Evolutionary conservation across 179 eudicot genomes (phyloP), one percentile per base, ranked within the genome.

Genomic region (Heliamphora pulchella): DNA sequence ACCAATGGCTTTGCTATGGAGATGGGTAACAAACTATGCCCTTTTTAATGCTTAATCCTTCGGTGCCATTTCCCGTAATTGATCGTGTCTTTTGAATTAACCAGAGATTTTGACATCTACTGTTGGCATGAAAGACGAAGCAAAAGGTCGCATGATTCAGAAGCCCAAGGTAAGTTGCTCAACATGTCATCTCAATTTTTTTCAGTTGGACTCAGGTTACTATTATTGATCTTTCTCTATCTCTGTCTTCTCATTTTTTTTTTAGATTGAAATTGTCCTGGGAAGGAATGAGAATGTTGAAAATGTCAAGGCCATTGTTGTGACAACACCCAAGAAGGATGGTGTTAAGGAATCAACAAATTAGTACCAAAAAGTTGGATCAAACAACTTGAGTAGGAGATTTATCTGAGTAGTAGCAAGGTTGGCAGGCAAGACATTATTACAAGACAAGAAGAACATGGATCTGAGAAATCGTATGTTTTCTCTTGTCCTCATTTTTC

Each of bases 91-190:
- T 53, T 53, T 62, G 68, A n/a, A 47, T 44, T 46, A 59, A 73
- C 63, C 80, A 89, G 93, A 79, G 78, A 80, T 90, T 66, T 78
- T 80, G 58, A 89, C 88, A 22, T 90, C 93, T 47, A 89, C 90
- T 4, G 84, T 90, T 73, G 89, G 84, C 70, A 85, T 82, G 51
- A 90, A 90, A 69, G 87, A 89, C 67, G 91, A 87, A 63, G 72
- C 76, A 46, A 85, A 81, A 75, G 90, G 91, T 1, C 90, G 90
- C 2, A 72, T 80, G 76, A 82, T 86, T 59, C 88, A 87, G 61
- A 90, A 89, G 61, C 91, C 93, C 10, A 90, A 87, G 91, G 93
- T 87, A 78, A 20, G 17, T 71, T 68, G 7, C 62, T 61, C 13
- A 72, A 20, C 54, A 15, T 51, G 1, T 76, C 55, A 50, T 59